Base-by-base conservation (phyloP, 228 moss, liverwort and hornwort genomes). In the Sphagnum fallax region DNA sequence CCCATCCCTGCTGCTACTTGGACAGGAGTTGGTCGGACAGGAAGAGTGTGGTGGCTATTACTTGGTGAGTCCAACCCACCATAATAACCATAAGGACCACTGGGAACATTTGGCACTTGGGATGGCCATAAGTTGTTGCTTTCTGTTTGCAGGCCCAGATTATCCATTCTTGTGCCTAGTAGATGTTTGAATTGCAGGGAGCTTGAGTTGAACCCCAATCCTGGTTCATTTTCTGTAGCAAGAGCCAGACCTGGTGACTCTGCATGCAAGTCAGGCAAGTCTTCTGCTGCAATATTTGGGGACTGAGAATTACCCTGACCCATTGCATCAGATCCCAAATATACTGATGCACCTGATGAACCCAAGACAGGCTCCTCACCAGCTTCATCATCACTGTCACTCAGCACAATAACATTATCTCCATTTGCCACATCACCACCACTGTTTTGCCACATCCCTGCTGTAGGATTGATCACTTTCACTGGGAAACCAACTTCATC, bases 311-410 rank as follows among this genome's bases (percentile, higher is more conserved):
- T 80, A 55, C 78, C 80, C 72, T 83, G 81, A 18, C 84, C 84
- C 68, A 81, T 64, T 63, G 82, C 76, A 65, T 89, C 92, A 47
- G 89, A 84, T 69, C 83, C 82, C 15, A 63, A 75, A 71, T 84
- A 85, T 73, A 79, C 82, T 49, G 89, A 87, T 63, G 86, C 88
- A 69, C 88, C 91, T 58, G 89, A 85, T 16, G 89, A 85, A 47
- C 85, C 87, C 57, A 93, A 75, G 49, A 90, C 72, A 66, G 90
- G 75, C 74, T 91, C 79, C 60, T 89, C 93, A n/a, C 76, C 90
- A 65, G 80, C 97, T 59, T 92, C 92, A 49, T 98, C 98, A 70
- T 98, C 98, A 53, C 92, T 87, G 69, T 98, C 98, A 73, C 94
- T 94, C 5, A 98, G 78, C 59, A 98, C 74, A 76, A 94, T 98